Conservation (phyloP, 164 flowering plant species). For the Cinnamomum micranthum region DNA sequence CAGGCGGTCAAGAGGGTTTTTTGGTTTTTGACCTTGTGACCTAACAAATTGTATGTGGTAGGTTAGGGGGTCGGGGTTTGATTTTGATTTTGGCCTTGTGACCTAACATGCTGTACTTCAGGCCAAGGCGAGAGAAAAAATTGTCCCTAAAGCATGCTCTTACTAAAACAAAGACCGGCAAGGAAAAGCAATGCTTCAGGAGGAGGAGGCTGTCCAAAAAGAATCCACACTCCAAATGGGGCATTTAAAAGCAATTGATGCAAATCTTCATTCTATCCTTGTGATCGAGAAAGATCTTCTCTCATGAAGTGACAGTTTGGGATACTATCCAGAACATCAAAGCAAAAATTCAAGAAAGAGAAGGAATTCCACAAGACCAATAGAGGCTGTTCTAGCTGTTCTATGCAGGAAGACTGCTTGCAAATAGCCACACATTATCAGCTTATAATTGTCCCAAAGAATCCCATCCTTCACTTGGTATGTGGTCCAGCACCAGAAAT, state of each 20-base stretch:
- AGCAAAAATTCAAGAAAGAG: constrained; percentile 12
- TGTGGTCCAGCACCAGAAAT: constrained; percentile 5
- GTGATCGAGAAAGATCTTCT: constrained; percentile 1
- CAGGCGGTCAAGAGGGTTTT: too few species aligned
- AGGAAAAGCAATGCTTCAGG: background rate
- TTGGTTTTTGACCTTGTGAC: too few species aligned
- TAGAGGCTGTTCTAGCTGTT: constrained; percentile 18
- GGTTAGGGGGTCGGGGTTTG: too few species aligned
- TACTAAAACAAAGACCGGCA: background rate
- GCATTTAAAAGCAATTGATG: constrained; percentile 6
- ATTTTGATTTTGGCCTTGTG: too few species aligned
- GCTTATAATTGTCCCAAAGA: constrained; percentile 5
- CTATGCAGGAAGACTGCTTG: constrained; percentile 20
- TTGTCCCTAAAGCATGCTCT: too few species aligned
- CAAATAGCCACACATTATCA: constrained; percentile 18
- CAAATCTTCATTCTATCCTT: constrained; percentile 13
- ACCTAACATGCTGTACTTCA: too few species aligned
- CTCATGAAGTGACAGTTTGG: constrained; percentile 12
- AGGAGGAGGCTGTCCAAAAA: background rate
- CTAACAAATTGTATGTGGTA: too few species aligned
- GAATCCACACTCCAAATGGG: constrained; percentile 17
- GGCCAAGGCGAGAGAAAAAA: too few species aligned
- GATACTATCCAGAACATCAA: constrained; percentile 23
- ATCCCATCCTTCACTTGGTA: constrained; percentile 15
- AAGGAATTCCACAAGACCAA: constrained; percentile 12